phyloP scores from a whole-genome alignment of 345 rosid genomes.

The Brassica carinata region DNA sequence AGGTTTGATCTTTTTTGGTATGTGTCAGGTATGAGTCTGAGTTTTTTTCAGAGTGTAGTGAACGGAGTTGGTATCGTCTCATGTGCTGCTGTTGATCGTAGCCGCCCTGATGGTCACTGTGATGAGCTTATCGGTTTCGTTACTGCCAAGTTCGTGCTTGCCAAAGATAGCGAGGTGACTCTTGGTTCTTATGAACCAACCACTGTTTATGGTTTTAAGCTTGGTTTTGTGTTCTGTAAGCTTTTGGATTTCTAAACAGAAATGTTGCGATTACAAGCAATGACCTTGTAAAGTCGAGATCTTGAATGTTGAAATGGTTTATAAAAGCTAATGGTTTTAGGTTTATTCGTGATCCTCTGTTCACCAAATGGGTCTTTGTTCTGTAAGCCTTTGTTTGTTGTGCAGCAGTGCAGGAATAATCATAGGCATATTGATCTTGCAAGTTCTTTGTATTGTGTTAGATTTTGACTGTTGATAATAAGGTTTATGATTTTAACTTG shows the following conservation, averaged over 20 bases:
- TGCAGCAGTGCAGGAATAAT: background rate
- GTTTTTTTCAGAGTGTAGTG: conserved; percentile 77
- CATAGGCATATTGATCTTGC: background rate
- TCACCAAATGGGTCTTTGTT: background rate
- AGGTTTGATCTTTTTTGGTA: conserved; percentile 6
- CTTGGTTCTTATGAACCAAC: background rate
- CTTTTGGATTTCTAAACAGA: background rate
- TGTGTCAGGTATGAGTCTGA: conserved; percentile 73
- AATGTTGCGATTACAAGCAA: background rate
- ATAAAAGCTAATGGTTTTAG: conserved; percentile 6
- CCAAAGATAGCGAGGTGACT: conserved; percentile 83
- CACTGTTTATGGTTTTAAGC: background rate
- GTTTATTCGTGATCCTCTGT: background rate
- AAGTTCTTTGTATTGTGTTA: background rate
- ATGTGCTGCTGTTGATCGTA: conserved; percentile 89
- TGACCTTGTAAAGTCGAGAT: background rate
- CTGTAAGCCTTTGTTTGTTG: background rate
- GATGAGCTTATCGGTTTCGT: conserved; percentile 91
- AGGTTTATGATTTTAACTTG: background rate
- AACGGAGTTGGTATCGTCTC: conserved; percentile 68
- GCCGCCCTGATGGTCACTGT: conserved; percentile 54
- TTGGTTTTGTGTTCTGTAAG: background rate
- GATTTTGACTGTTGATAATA: background rate
- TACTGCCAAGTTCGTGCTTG: conserved; percentile 68
- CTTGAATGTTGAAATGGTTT: conserved; percentile 5